phyloP scores from a whole-genome alignment of 495 filamentous ascomycete species.

The Saxispiralis lemnorum region DNA sequence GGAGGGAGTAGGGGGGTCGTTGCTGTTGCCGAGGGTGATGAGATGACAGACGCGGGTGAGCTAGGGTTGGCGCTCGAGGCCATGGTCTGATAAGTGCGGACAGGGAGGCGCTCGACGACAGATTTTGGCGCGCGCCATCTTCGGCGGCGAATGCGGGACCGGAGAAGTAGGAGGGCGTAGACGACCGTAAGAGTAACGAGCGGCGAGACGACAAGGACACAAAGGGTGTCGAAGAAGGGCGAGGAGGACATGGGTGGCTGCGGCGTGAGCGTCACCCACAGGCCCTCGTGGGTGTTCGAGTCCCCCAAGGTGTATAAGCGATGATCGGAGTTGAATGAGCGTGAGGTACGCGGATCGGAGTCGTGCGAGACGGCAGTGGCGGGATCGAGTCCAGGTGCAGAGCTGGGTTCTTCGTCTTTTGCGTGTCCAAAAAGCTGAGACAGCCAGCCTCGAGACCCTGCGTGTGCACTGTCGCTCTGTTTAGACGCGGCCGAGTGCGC shows the following conservation, averaged over 20 bases:
- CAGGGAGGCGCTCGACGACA: conserved; percentile 83
- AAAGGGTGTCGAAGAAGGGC: conserved; percentile 87
- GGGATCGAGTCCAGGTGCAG: not conserved
- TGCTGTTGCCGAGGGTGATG: conserved; percentile 41
- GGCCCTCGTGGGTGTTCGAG: conserved; percentile 43
- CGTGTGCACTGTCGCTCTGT: not conserved
- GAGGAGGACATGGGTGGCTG: conserved; percentile 67
- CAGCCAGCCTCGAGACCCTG: not conserved
- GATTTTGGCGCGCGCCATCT: conserved; percentile 94
- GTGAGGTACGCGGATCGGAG: not conserved
- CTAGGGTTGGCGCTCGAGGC: conserved; percentile 41
- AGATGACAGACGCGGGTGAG: conserved; percentile 35
- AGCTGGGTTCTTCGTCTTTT: not conserved
- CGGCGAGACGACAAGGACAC: conserved; percentile 84
- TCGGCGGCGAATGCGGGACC: conserved; percentile 73
- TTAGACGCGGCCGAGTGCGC: no score
- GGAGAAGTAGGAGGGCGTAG: conserved; percentile 72
- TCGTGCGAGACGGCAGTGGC: not conserved
- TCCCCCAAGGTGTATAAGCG: not conserved
- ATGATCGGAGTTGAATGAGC: not conserved
- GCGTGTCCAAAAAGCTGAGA: not conserved
- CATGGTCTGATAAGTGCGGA: conserved; percentile 83
- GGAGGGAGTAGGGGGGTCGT: conserved; percentile 55
- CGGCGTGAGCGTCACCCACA: conserved; percentile 91
- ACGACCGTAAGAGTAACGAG: conserved; percentile 83